Percentiles rank a stretch among this genome's conserved stretches.
These are phyloP conservation scores for Trypanosoma lewisi DNA, from an alignment of 208 protist genomes.

Conservation along the genomic window DNA sequence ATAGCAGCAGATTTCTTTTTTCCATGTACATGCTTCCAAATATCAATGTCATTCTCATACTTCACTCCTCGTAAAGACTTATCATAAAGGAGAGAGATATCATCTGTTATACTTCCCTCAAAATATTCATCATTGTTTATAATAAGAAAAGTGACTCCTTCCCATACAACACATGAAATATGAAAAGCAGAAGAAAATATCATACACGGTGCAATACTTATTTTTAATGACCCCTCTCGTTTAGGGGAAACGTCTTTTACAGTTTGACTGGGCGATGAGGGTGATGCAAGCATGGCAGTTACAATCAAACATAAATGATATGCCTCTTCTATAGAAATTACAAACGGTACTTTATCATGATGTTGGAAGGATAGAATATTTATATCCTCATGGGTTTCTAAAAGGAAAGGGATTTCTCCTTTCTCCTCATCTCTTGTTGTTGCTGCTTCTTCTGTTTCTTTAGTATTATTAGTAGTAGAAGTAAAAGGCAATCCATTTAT, in stretches of 20 bases:
- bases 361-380: neutral
- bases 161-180: constrained; percentile 43
- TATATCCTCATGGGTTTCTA: neutral
- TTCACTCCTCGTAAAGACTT: neutral
- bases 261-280: neutral
- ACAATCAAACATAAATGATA: constrained; percentile 13
- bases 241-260: neutral
- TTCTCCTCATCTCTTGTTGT: neutral
- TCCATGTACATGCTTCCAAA: constrained; percentile 4
- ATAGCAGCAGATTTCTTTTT: constrained; percentile 2
- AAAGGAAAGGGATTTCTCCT: neutral
- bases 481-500: too few species aligned
- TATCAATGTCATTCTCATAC: neutral
- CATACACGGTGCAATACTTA: constrained; percentile 37
- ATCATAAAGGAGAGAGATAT: constrained; percentile 14
- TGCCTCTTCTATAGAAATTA: constrained; percentile 19
- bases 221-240: constrained; percentile 7
- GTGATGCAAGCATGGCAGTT: neutral
- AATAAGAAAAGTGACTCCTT: constrained; percentile 23
- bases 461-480: too few species aligned
- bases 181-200: constrained; percentile 32
- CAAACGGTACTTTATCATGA: neutral
- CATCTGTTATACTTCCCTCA: neutral
- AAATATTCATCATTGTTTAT: neutral
- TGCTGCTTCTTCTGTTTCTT: too few species aligned